phyloP scores from a whole-genome alignment of 208 protist genomes.

The Histomonas meleagridis region DNA sequence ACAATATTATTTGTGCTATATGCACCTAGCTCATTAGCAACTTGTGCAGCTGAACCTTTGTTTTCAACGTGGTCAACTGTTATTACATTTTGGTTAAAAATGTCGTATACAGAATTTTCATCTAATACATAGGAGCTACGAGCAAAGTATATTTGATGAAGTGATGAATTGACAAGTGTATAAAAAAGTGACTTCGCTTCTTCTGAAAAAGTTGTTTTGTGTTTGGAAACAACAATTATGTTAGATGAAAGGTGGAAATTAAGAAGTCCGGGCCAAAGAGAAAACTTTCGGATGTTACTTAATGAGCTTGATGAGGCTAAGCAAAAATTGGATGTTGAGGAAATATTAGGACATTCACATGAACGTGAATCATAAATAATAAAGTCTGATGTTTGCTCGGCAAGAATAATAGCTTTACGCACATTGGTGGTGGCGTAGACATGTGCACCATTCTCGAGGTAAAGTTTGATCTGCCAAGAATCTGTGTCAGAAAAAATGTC shows the following conservation, averaged over 20 bases:
- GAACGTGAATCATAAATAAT: neutral
- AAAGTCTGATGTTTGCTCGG: neutral
- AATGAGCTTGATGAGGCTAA: neutral
- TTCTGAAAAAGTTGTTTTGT: neutral
- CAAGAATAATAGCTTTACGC: neutral
- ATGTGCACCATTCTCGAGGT: neutral
- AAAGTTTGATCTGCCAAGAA: neutral
- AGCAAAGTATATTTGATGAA: neutral
- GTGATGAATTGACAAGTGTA: neutral
- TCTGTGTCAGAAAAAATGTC: neutral
- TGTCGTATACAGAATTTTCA: no score
- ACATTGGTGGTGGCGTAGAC: neutral
- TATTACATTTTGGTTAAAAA: no score
- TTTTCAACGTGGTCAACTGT: no score
- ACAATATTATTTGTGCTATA: no score
- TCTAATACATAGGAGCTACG: neutral
- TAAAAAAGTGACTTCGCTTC: no score
- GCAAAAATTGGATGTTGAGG: neutral
- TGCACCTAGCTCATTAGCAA: no score
- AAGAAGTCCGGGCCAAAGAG: conserved; percentile 16
- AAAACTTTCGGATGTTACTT: neutral
- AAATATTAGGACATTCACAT: neutral
- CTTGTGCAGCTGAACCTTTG: no score
- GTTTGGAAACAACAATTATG: neutral
- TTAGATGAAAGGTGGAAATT: neutral